phyloP scores from a whole-genome alignment of 2,329 filamentous ascomycete species.

The Trichophyton schoenleinii region DNA sequence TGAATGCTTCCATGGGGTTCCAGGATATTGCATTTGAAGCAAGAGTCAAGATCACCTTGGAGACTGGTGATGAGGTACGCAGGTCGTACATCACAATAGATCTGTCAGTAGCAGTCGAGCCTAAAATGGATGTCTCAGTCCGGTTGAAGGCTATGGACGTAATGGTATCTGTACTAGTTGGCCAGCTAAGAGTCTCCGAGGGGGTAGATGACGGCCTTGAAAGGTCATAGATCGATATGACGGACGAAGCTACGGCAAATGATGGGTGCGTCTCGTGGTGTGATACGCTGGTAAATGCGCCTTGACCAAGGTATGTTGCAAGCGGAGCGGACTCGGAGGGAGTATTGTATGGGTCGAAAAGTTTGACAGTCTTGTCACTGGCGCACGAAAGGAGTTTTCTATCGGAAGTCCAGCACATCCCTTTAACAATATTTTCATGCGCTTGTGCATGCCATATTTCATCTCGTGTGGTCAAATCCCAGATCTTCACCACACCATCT shows the following conservation, averaged over 20 bases:
- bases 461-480: constrained; percentile 62
- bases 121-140: constrained; percentile 82
- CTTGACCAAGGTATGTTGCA: constrained; percentile 71
- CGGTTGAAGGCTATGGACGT: constrained; percentile 82
- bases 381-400: constrained; percentile 77
- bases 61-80: constrained; percentile 68
- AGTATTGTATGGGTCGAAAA: constrained; percentile 80
- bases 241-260: constrained; percentile 64
- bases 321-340: constrained; percentile 55
- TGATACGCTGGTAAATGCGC: constrained; percentile 70
- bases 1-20: constrained; percentile 96
- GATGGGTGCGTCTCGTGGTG: constrained; percentile 67
- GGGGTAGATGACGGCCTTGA: constrained; percentile 64
- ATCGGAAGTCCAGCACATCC: constrained; percentile 76
- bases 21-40: constrained; percentile 74
- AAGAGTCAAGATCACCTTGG: constrained; percentile 69
- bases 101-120: constrained; percentile 71
- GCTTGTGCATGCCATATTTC: constrained; percentile 68
- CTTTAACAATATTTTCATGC: constrained; percentile 90
- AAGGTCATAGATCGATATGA: constrained; percentile 80
- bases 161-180: constrained; percentile 80
- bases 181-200: constrained; percentile 74
- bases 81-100: constrained; percentile 86
- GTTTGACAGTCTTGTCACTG: constrained; percentile 72
- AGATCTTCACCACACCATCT: constrained; percentile 88